Percentiles rank a stretch among this genome's conserved stretches.
Conservation (phyloP, 441 rosid species). For the Codiaeum variegatum region DNA sequence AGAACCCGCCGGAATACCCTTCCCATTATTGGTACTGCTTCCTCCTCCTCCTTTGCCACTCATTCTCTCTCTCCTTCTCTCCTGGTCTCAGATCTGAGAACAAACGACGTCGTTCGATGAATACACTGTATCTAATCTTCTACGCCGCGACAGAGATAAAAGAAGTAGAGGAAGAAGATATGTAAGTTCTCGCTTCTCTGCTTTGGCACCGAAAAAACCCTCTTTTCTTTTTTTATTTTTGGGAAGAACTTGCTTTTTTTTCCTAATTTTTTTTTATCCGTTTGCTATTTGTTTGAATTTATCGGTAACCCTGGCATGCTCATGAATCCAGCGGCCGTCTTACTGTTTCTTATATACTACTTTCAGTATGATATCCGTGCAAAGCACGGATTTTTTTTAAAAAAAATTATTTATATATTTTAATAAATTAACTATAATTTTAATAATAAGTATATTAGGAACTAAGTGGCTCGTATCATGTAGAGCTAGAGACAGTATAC, state of each 20-base stretch:
- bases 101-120: conserved; percentile 4
- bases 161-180: conserved; percentile 13
- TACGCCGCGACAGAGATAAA: conserved; percentile 7
- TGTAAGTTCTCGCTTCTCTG: not conserved
- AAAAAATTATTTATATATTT: too few relatives aligned
- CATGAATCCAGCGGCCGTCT: too few relatives aligned
- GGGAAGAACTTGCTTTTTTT: not conserved
- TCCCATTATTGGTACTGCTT: conserved; percentile 30
- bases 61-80: conserved; percentile 40
- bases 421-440: too few relatives aligned
- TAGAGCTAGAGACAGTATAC: too few relatives aligned
- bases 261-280: not conserved
- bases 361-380: too few relatives aligned
- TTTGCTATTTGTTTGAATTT: too few relatives aligned
- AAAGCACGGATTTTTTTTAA: too few relatives aligned
- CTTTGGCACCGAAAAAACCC: conserved; percentile 21
- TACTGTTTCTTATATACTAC: too few relatives aligned
- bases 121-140: not conserved
- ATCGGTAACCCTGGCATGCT: too few relatives aligned
- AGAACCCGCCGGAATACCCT: conserved; percentile 67
- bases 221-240: not conserved
- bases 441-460: too few relatives aligned
- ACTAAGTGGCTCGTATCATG: too few relatives aligned
- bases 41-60: conserved; percentile 59
- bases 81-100: conserved; percentile 43